A percentile compares a stretch with the other conserved stretches of the same genome.
Evolutionary conservation across 2,329 filamentous ascomycete genomes (phyloP).

Genomic region (Bipolaris zeicola): DNA sequence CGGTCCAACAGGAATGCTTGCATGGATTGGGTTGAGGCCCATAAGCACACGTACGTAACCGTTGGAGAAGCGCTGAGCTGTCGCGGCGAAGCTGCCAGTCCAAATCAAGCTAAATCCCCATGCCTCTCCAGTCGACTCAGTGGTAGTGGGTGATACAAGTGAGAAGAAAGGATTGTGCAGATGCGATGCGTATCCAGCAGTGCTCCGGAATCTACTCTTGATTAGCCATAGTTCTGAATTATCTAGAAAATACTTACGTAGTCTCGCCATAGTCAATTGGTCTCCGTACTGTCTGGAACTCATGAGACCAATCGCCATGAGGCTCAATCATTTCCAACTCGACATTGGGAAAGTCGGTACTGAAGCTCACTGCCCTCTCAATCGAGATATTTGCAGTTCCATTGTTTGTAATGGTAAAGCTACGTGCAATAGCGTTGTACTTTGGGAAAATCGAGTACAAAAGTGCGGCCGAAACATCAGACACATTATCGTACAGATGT

Average conservation of each 20-base stretch:
- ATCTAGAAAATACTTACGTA: conserved; percentile 18
- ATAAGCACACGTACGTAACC: conserved; percentile 65
- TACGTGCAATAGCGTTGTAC: conserved; percentile 66
- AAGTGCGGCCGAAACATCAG: conserved; percentile 62
- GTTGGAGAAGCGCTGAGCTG: conserved; percentile 67
- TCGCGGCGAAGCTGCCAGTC: conserved; percentile 65
- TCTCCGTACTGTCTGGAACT: conserved; percentile 61
- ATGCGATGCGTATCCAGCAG: conserved; percentile 66
- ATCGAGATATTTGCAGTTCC: conserved; percentile 60
- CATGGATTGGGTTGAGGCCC: conserved; percentile 65
- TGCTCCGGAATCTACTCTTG: conserved; percentile 62
- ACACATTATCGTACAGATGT: conserved; percentile 64
- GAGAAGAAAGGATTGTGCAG: conserved; percentile 69
- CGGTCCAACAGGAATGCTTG: conserved; percentile 62
- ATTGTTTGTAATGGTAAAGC: conserved; percentile 66
- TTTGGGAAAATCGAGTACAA: conserved; percentile 68
- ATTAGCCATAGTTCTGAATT: conserved; percentile 5
- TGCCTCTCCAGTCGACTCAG: conserved; percentile 65
- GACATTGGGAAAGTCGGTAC: conserved; percentile 64
- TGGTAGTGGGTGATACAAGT: conserved; percentile 61
- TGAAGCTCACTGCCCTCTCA: conserved; percentile 65
- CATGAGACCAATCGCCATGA: conserved; percentile 67
- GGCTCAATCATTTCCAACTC: conserved; percentile 68
- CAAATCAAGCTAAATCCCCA: conserved; percentile 71
- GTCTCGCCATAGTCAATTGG: conserved; percentile 61